phyloP scores from a whole-genome alignment of 495 filamentous ascomycete genomes.

The Patellaria atrata region DNA sequence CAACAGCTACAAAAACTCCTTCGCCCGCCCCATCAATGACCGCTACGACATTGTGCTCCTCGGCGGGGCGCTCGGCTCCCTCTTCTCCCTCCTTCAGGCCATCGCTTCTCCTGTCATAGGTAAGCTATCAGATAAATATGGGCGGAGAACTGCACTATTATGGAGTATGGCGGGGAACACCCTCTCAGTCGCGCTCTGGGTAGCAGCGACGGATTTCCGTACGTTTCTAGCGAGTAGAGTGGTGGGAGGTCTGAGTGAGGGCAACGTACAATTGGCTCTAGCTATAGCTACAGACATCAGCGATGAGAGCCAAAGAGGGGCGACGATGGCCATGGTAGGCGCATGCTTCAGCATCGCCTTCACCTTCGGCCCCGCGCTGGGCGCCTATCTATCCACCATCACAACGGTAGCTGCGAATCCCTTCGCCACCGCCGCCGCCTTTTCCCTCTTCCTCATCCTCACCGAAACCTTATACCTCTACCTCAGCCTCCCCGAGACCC shows the following conservation, averaged over 20 bases:
- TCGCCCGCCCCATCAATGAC: conserved; percentile 83
- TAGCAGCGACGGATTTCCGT: conserved; percentile 80
- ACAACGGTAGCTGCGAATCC: conserved; percentile 73
- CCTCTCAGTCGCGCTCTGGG: conserved; percentile 83
- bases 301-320: conserved; percentile 61
- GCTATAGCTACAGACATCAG: conserved; percentile 96
- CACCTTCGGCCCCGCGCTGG: conserved; percentile 85
- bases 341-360: conserved; percentile 96
- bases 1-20: conserved; percentile 90
- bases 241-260: conserved; percentile 87
- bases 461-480: conserved; percentile 85
- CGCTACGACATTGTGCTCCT: conserved; percentile 95
- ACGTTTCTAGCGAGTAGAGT: conserved; percentile 87
- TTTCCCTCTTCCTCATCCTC: conserved; percentile 69
- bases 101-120: conserved; percentile 88
- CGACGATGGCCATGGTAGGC: conserved; percentile 90
- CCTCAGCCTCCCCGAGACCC: conserved; percentile 73
- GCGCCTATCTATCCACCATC: conserved; percentile 64
- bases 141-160: conserved; percentile 75
- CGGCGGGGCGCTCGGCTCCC: conserved; percentile 81
- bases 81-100: conserved; percentile 89
- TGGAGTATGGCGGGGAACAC: conserved; percentile 94
- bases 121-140: conserved; percentile 73
- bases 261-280: conserved; percentile 90
- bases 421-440: conserved; percentile 77